phyloP scores from a whole-genome alignment of 129 eudicot species.

The Helichrysum umbraculigerum region DNA sequence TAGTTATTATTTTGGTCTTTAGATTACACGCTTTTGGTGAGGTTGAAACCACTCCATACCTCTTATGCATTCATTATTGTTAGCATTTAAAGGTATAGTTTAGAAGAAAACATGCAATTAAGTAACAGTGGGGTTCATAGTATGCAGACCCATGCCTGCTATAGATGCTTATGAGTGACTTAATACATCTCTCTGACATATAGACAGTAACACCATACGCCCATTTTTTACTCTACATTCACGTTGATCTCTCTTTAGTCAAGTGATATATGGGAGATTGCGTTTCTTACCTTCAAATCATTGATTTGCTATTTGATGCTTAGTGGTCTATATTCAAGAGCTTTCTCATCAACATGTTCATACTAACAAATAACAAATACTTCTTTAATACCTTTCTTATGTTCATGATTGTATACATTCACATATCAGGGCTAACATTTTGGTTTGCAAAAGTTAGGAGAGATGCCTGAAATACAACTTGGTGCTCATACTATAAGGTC shows the following conservation, averaged over 20 bases:
- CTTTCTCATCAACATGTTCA: slow-evolving; percentile 10
- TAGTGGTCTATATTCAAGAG: not conserved
- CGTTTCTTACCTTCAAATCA: not conserved
- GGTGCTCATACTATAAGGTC: slow-evolving; percentile 76
- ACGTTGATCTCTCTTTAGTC: not conserved
- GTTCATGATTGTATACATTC: not conserved
- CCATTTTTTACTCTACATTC: not conserved
- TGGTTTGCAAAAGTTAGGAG: slow-evolving; percentile 32
- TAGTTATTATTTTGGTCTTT: not conserved
- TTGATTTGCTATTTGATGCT: not conserved
- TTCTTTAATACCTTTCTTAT: not conserved
- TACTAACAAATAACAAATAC: not conserved
- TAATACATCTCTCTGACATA: not conserved
- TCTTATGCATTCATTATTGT: slow-evolving; percentile 15
- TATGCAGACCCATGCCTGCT: slow-evolving; percentile 16
- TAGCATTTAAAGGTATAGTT: slow-evolving; percentile 2
- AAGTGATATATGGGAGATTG: not conserved
- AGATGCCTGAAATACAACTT: slow-evolving; percentile 90
- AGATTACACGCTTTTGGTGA: slow-evolving; percentile 15
- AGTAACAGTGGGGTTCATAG: not conserved
- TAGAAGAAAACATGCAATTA: not conserved
- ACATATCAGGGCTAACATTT: slow-evolving; percentile 15
- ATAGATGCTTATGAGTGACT: slow-evolving; percentile 9
- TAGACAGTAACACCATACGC: not conserved
- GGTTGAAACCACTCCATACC: slow-evolving; percentile 1